Percentiles rank a stretch among this genome's conserved stretches.
phyloP scores from a whole-genome alignment of 2,329 filamentous ascomycete species.

The Claviceps paspali region DNA sequence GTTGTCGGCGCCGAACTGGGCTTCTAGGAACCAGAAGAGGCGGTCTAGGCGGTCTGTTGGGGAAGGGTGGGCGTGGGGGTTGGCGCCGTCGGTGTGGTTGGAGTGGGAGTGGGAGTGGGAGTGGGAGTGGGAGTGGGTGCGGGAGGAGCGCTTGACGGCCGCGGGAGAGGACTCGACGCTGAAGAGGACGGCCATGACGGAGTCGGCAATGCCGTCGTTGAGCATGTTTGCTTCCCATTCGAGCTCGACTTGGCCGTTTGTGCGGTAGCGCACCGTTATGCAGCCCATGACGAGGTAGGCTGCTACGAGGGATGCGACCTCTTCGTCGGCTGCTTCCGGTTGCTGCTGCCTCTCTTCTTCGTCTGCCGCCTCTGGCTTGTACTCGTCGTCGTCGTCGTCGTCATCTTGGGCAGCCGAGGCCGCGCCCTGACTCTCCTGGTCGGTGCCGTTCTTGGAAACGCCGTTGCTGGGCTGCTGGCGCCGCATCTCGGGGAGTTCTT shows the following conservation, averaged over 20 bases:
- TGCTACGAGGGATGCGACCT: slow-evolving; percentile 38
- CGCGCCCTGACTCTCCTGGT: slow-evolving; percentile 15
- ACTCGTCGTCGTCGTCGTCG: slow-evolving; percentile 18
- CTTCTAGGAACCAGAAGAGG: slow-evolving; percentile 90
- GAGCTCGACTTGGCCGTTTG: slow-evolving; percentile 67
- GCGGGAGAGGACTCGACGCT: slow-evolving; percentile 89
- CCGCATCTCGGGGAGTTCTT: slow-evolving; percentile 45
- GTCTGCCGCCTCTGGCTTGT: slow-evolving; percentile 8
- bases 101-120: slow-evolving; percentile 20
- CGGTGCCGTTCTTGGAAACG: slow-evolving; percentile 17
- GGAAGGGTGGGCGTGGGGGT: slow-evolving; percentile 58
- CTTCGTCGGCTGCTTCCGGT: slow-evolving; percentile 48
- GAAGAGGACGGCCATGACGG: slow-evolving; percentile 82
- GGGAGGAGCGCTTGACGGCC: slow-evolving; percentile 58
- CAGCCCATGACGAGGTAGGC: slow-evolving; percentile 76
- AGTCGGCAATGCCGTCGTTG: slow-evolving; percentile 96
- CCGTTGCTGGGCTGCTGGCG: slow-evolving; percentile 13
- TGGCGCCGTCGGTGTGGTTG: slow-evolving; percentile 29
- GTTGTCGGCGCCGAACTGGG: slow-evolving; percentile 79
- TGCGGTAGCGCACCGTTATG: slow-evolving; percentile 64
- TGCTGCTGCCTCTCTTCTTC: slow-evolving; percentile 4
- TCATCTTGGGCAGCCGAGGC: slow-evolving; percentile 10
- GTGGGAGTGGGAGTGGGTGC: slow-evolving; percentile 17
- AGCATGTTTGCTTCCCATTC: slow-evolving; percentile 98
- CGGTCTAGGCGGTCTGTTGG: slow-evolving; percentile 67